Evolutionary conservation across 2,329 filamentous ascomycete genomes (phyloP), one percentile per base, ranked within the genome.

Genomic region (Fusarium xyrophilum): DNA sequence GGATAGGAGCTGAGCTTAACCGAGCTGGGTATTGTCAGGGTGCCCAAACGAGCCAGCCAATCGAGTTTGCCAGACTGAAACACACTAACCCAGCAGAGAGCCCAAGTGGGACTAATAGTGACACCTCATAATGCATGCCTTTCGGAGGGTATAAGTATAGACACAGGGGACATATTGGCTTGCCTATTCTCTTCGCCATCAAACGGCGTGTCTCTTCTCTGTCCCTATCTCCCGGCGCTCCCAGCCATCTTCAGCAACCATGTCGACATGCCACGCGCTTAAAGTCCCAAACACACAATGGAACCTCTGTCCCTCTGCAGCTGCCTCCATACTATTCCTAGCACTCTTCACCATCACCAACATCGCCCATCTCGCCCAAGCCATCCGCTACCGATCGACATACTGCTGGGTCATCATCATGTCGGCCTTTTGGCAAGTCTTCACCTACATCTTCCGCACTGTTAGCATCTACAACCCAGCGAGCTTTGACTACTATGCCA

Each of bases 141-240:
- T 5, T 0, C 0, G 17, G 10, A 17, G 21, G 39, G 21, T 40
- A 40, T 40, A 40, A 40, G 39, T 12, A 40, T 23, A 17, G 7
- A 12, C 14, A 12, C 21, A 23, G 2, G 2, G 15, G 39, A 17
- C 39, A 17, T 40, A 5, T 23, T 8, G 17, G 39, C 14, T 40
- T 23, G 6, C 6, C 5, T 25, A 7, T 40, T 11, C 0, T 40
- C 10, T 7, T 40, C 10, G 15, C 15, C 14, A 17, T 8, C 0
- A 4, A 5, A 0, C 7, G 0, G 12, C 4, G 14, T 4, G 3
- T 0, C 15, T 12, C 21, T 17, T 3, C 6, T 2, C 6, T 21
- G 0, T 15, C 0, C n/a, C 25, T 5, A 0, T 5, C 5, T 11
- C 17, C 40, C 17, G 5, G 11, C 9, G 4, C 23, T 23, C 1